Evolutionary conservation across 768 basidiomycete genomes (phyloP), one percentile per base, ranked within the genome.

Genomic region (Lentinula guzmanii): DNA sequence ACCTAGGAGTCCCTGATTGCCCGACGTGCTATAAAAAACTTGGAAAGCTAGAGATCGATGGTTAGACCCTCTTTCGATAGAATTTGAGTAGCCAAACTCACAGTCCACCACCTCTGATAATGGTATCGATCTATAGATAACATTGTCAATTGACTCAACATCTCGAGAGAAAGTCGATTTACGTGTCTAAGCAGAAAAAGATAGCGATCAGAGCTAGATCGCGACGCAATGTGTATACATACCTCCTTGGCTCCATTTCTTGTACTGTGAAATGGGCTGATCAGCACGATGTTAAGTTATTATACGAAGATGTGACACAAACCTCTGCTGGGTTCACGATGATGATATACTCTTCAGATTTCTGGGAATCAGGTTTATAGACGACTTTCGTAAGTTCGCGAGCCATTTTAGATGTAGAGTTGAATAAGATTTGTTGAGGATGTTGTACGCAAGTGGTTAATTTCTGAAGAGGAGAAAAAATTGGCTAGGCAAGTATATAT

Each of bases 241-340:
- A 91, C 91, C 90, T 81, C 89, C 91, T 9, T 75, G 80, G 72
- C 85, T 89, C 89, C 89, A 93, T 71, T 85, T 89, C 76, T 84
- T 84, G 72, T 75, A 90, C 91, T 91, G n/a, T 65, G 52, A 60
- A 31, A 51, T 42, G 39, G 15, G 61, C 63, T 43, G 52, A 55
- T 33, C 33, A 62, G 43, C 31, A 10, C 13, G 24, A 46, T 66
- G 53, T 48, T 31, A 16, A 39, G 41, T 18, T 50, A 62, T 67
- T 35, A 62, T 65, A 57, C 50, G 60, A 51, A 56, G 41, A 41
- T 58, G 52, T 63, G 48, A n/a, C 35, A 42, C 80, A 21, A 64
- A 92, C 91, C 83, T 86, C 82, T 58, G 69, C 76, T 3, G 78
- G 77, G 70, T 90, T 82, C 46, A 92, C 85, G 65, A 93, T 79